Evolutionary conservation across 2,329 filamentous ascomycete genomes (phyloP).

Genomic region (Fusarium sp.): DNA sequence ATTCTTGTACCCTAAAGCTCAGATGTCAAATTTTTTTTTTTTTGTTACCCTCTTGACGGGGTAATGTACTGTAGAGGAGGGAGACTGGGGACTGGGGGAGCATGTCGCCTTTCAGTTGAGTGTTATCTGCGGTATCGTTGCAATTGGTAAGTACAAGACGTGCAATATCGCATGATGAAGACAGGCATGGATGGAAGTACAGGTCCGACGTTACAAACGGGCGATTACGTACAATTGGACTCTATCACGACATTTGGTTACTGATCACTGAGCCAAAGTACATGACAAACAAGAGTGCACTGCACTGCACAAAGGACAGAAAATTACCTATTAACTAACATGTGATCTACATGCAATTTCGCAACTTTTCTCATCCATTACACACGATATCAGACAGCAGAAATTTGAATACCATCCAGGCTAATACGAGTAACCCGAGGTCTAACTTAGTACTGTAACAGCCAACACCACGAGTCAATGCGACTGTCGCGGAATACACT

Average conservation of each 20-base stretch:
- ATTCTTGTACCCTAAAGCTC: too few species aligned
- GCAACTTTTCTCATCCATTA: constrained; percentile 3
- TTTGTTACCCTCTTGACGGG: too few species aligned
- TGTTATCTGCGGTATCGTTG: constrained; percentile 27
- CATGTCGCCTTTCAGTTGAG: constrained; percentile 13
- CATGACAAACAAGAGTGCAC: constrained; percentile 29
- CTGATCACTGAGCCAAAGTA: constrained; percentile 30
- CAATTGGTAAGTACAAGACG: constrained; percentile 23
- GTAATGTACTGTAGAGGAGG: constrained; percentile 26
- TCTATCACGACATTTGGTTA: constrained; percentile 31
- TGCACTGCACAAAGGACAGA: not conserved
- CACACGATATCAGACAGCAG: constrained; percentile 20
- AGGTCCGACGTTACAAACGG: constrained; percentile 33
- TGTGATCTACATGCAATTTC: constrained; percentile 32
- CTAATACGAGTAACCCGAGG: constrained; percentile 26
- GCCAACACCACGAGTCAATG: constrained; percentile 25
- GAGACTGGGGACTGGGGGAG: constrained; percentile 40
- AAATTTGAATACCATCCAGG: constrained; percentile 28
- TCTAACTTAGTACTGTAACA: not conserved
- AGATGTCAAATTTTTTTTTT: too few species aligned
- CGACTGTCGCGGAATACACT: constrained; percentile 17
- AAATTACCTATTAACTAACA: constrained; percentile 8
- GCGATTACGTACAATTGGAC: constrained; percentile 44
- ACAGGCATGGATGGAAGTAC: constrained; percentile 22
- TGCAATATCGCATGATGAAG: constrained; percentile 40